phyloP scores from a whole-genome alignment of 768 basidiomycete genomes.

The Suillus subaureus region DNA sequence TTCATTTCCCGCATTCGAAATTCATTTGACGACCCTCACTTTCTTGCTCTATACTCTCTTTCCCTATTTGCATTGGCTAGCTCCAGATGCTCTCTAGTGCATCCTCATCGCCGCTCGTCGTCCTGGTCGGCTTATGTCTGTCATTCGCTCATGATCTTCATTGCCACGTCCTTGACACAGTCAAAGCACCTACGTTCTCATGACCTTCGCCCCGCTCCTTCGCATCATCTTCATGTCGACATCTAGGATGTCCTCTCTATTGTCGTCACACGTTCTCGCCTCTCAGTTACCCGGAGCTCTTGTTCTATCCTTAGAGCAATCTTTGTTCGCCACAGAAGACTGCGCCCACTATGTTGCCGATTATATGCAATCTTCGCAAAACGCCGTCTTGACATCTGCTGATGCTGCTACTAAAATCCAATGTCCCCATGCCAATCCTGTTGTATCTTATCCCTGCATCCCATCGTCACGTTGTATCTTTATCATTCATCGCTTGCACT shows the following conservation, averaged over 20 bases:
- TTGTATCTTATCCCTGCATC: slow-evolving; percentile 30
- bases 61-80: neutral
- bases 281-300: slow-evolving; percentile 7
- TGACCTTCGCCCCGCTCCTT: neutral
- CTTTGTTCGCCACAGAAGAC: neutral
- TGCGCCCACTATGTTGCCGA: slow-evolving; percentile 6
- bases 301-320: neutral
- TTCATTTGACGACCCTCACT: neutral
- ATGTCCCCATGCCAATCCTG: slow-evolving; percentile 28
- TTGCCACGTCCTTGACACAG: neutral
- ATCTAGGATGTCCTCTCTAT: neutral
- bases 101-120: neutral
- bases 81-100: neutral
- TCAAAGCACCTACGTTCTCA: neutral
- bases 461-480: slow-evolving; percentile 34
- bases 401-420: slow-evolving; percentile 26
- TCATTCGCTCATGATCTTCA: neutral
- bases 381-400: slow-evolving; percentile 11
- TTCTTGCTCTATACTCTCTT: neutral
- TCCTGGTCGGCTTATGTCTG: neutral
- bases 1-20: neutral
- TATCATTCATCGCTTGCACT: slow-evolving; percentile 31
- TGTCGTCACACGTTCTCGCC: neutral
- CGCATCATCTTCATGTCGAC: slow-evolving; percentile 5
- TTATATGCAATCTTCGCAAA: neutral